Evolutionary conservation across 2,329 filamentous ascomycete genomes (phyloP), one percentile per base, ranked within the genome.

Genomic region (Pseudovirgaria hyperparasitica): DNA sequence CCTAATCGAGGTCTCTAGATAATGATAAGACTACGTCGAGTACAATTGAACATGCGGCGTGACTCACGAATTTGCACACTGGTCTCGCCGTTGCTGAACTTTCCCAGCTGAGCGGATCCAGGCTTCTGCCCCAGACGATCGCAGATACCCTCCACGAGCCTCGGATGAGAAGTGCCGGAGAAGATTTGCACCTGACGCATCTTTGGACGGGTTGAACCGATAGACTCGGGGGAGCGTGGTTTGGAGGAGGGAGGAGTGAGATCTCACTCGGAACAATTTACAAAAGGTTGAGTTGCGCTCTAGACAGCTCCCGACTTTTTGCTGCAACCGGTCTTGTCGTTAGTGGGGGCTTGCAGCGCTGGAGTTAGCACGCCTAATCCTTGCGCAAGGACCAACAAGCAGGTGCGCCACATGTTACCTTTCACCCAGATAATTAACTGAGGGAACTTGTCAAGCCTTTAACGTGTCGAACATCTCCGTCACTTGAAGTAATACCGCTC

Each of bases 1-100:
- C 42, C 90, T 81, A 39, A 98, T 85, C 15, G 74, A 78, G 26
- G 62, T 62, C 45, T 63, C 60, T 65, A 37, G 13, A 20, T 11
- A 26, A 16, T 28, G 25, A 25, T 21, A 34, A 23, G 26, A 26
- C 14, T 23, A 26, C 17, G 18, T 15, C 22, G 23, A 22, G 22
- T 27, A 28, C 26, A n/a, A 33, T 42, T 26, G 30, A 25, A 25
- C 20, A 24, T 23, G 22, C 30, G 24, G 26, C 33, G 11, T 21
- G 26, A 48, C 54, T 38, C 43, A 64, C 70, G 68, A 43, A 79
- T 75, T 46, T 74, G 70, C 39, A 79, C 74, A 30, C 70, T 72
- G 24, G 73, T 79, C 59, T 79, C 74, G 36, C 74, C 74, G 55
- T 78, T 78, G 54, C 67, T 68, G 51, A 78, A 78, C 49, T 77